Percentiles rank a stretch among this genome's conserved stretches.
phyloP scores from a whole-genome alignment of 1,284 basidiomycete genomes.

The Cutaneotrichosporon arboriforme region DNA sequence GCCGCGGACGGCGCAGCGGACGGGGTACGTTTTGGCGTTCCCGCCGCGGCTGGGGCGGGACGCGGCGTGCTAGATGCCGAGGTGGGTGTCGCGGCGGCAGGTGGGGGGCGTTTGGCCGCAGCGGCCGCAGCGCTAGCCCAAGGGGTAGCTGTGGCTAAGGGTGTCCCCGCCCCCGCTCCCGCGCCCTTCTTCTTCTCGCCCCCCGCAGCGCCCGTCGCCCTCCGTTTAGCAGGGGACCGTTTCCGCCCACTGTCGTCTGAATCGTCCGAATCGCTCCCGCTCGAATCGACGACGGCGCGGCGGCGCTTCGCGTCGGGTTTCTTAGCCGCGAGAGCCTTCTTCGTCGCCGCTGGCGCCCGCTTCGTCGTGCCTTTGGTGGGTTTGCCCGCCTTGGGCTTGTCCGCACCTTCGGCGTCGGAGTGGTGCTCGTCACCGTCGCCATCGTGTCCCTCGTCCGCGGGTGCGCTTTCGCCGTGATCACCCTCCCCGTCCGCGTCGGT shows the following conservation, averaged over 20 bases:
- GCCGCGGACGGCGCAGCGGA: slow-evolving; percentile 1
- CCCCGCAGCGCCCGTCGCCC: too few relatives aligned
- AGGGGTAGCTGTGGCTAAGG: background rate
- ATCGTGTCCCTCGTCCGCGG: background rate
- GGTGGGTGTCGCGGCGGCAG: background rate
- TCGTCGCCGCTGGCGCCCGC: background rate
- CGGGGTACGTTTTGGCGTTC: background rate
- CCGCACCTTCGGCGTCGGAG: background rate
- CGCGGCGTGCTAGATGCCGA: background rate
- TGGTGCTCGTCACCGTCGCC: background rate
- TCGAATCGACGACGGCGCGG: background rate
- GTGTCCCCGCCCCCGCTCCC: background rate
- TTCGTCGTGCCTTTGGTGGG: background rate
- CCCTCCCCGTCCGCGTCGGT: background rate
- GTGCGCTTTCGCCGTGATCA: background rate
- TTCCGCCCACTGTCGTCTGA: background rate
- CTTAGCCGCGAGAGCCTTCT: background rate
- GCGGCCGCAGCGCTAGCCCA: background rate
- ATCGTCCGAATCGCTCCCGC: background rate
- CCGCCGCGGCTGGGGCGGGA: background rate
- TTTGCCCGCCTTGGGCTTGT: background rate
- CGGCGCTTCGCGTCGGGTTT: background rate
- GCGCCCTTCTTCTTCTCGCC: background rate
- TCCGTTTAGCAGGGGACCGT: too few relatives aligned
- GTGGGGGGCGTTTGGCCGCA: background rate